Evolutionary conservation across 2,329 filamentous ascomycete species (phyloP).

Genomic region (Chalaropsis thielavioides): DNA sequence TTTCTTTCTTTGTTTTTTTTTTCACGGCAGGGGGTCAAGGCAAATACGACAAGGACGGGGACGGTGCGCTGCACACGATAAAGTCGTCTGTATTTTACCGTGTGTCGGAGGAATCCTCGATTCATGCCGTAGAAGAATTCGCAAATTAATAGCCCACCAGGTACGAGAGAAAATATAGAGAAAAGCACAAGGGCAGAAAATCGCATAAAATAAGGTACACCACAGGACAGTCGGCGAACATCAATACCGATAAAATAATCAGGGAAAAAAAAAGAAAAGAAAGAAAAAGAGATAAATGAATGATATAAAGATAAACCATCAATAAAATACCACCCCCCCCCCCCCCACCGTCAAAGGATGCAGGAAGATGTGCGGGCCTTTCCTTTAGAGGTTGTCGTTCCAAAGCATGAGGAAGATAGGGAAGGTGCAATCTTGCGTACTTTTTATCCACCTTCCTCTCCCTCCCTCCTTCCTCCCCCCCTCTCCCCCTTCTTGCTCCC

Average conservation of each 20-base stretch:
- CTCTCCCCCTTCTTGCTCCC: background rate
- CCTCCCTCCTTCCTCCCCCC: background rate
- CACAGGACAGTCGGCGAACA: background rate
- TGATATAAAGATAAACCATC: background rate
- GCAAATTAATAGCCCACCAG: background rate
- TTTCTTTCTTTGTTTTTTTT: background rate
- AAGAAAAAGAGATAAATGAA: background rate
- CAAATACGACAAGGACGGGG: background rate
- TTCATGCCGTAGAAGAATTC: background rate
- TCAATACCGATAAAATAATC: background rate
- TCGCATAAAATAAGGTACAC: background rate
- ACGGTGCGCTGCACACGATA: background rate
- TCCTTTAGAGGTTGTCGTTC: background rate
- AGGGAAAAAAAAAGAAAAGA: background rate
- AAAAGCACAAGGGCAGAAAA: background rate
- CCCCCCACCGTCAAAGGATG: background rate
- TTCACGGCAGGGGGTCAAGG: background rate
- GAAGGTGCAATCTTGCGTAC: background rate
- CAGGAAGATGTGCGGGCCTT: background rate
- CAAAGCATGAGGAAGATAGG: slow-evolving; percentile 1
- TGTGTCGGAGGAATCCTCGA: background rate
- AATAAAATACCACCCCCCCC: background rate
- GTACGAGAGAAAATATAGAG: background rate
- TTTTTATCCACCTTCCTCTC: background rate
- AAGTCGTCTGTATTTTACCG: background rate